Evolutionary conservation across 306 rosid genomes (phyloP), one percentile per base, ranked within the genome.

Genomic region (Argentina anserina): DNA sequence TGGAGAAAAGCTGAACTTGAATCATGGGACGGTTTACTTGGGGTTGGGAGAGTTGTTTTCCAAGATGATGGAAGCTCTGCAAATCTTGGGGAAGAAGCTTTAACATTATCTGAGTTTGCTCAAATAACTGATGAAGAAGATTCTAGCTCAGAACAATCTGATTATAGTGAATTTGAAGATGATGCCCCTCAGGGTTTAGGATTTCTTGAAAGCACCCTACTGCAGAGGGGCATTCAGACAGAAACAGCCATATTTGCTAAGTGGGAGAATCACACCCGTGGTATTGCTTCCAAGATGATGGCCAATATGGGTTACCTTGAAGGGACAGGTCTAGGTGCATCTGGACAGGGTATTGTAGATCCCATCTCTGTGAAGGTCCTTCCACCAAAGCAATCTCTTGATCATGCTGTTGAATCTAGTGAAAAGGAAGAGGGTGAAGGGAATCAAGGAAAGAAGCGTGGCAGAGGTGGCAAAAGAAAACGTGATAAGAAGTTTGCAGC

Each of bases 201-300:
- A 71, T 89, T 94, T 83, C 78, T 93, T 18, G 92, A 87, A 63
- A 86, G 87, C 68, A 87, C 92, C 75, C 83, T 69, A 78, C 77
- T 52, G 71, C 95, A 82, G 78, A 87, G 81, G 76, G 97, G 98
- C 10, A 75, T 89, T 77, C 98, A 94, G 84, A 89, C 83, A 0
- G 98, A 89, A 50, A 94, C 98, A 37, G 78, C 76, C 18, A 83
- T 83, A 85, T 94, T 94, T 89, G 98, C 98, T 0, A 94, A 83
- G 80, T 94, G 97, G 98, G 98, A 94, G 82, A 91, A 89, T 76
- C 98, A 94, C 83, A 94, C 98, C 6, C 81, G 97, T 72, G 98
- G 97, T 7, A 82, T 94, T 69, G 96, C 99, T 52, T 94, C 97
- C 72, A 94, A 87, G 89, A 94, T 94, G 97, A 94, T 91, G 99